Base-by-base conservation (phyloP, 768 basidiomycete genomes). In the Suillus cothurnatus region DNA sequence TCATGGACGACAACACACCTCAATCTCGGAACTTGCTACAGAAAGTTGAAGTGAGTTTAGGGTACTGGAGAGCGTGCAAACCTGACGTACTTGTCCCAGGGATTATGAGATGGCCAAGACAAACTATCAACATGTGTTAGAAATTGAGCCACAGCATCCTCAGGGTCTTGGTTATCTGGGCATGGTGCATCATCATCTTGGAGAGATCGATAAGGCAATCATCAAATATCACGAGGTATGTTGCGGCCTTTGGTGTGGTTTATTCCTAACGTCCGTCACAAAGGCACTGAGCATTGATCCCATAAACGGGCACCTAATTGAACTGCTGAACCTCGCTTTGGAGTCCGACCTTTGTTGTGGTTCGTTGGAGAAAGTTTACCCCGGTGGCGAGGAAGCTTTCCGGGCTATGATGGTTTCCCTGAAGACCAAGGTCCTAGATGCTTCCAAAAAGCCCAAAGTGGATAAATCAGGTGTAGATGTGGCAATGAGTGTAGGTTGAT, bases 1-100 rank as follows among this genome's bases (percentile, higher is more conserved):
- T 87, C 91, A 0, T 99, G 97, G 96, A 85, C 90, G 0, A 88
- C 89, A 14, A 97, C 96, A 0, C 94, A 93, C 75, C 81, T 97
- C 66, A 99, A 99, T 73, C 85, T 99, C 21, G 97, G 94, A 14
- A 97, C 97, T 31, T 91, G 92, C 61, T 88, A 86, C 69, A 87
- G 96, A 23, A 94, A 93, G 75, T 80, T 92, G 14, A 86, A 85
- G 94, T 94, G 67, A 64, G 88, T 76, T 59, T 45, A 45, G 19
- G 26, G 60, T 47, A 45, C 58, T 32, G 15, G n/a, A 7, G 17
- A 12, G 34, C 17, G 21, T 52, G 49, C 38, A 61, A 17, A 60
- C 34, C 68, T 58, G 15, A 47, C 63, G 14, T 31, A 4, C 32
- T 53, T 38, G n/a, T 65, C 49, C 53, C 59, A 85, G 84, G 63